Conservation (phyloP, 2,329 filamentous ascomycete species). For the Achaetomium macrosporum region DNA sequence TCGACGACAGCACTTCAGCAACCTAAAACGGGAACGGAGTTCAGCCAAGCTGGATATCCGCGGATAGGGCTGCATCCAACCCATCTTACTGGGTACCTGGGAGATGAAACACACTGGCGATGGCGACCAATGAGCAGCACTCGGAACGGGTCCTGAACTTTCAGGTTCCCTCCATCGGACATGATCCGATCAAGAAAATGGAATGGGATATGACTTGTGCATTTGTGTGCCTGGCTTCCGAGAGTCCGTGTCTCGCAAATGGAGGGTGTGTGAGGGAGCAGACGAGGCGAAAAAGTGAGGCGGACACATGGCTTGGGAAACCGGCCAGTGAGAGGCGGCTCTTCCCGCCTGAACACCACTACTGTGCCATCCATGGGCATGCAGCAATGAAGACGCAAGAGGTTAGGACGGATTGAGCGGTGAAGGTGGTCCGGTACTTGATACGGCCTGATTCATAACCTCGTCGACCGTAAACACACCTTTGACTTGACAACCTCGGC, state of each 20-base stretch:
- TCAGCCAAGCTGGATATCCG: too few relatives aligned
- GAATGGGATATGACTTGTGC: neutral
- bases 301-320: constrained; percentile 13
- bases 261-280: neutral
- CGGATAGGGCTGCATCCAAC: constrained; percentile 21
- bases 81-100: constrained; percentile 5
- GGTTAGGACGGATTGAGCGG: constrained; percentile 19
- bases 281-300: constrained; percentile 25
- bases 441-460: constrained; percentile 6
- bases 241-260: neutral
- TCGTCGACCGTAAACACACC: constrained; percentile 14
- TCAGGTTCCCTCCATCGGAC: neutral
- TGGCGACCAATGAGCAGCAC: neutral
- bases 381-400: constrained; percentile 15
- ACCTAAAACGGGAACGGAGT: too few relatives aligned
- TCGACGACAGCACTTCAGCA: neutral
- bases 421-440: constrained; percentile 5
- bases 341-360: constrained; percentile 8
- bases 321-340: constrained; percentile 17
- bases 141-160: neutral
- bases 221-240: neutral
- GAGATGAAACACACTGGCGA: neutral
- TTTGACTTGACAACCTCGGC: constrained; percentile 10
- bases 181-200: neutral
- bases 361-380: constrained; percentile 13